Evolutionary conservation across 2,329 filamentous ascomycete genomes (phyloP), one percentile per base, ranked within the genome.

Genomic region (Diplodia sapinea): DNA sequence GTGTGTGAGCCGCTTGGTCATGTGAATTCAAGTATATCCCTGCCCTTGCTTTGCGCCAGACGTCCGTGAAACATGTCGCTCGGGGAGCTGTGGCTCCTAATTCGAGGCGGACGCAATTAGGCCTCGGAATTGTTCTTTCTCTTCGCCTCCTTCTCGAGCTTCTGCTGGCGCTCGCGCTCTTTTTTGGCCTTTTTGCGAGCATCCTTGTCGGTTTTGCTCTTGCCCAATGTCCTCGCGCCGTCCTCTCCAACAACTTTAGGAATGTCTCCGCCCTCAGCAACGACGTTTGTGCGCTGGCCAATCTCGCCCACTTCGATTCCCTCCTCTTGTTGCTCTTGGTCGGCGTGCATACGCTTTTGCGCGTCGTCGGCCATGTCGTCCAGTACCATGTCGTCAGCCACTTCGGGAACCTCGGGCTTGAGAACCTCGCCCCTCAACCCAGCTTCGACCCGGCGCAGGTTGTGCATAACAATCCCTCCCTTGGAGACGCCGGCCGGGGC

Each of bases 131-230:
- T 69, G 50, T 72, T 69, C 36, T 72, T 71, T 69, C 70, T 74
- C 72, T 75, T 71, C 68, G 76, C 72, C 65, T 75, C 75, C 43
- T 74, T 77, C 51, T 80, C 74, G 49, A 70, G 72, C 73, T 77
- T 78, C 74, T 83, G 77, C 61, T 81, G 81, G 72, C 81, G 77
- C 67, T 79, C 79, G 72, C 82, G 80, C 73, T 83, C 82, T 75
- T 86, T 87, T 82, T 88, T 88, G 68, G 79, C 81, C 70, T 79
- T 79, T 76, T 85, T 87, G 69, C 84, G 80, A 66, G 84, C 68
- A 20, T 71, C 63, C 52, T 70, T 68, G 40, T 62, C 64, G 33
- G 67, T 40, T 47, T 67, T 70, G 51, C 56, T 56, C 29, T 70
- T 69, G n/a, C 36, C 36, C 7, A 20, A 4, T 17, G 33, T 17